Evolutionary conservation across 2,329 filamentous ascomycete genomes (phyloP), one percentile per base, ranked within the genome.

Genomic region (Aspergillus quadrilineatus): DNA sequence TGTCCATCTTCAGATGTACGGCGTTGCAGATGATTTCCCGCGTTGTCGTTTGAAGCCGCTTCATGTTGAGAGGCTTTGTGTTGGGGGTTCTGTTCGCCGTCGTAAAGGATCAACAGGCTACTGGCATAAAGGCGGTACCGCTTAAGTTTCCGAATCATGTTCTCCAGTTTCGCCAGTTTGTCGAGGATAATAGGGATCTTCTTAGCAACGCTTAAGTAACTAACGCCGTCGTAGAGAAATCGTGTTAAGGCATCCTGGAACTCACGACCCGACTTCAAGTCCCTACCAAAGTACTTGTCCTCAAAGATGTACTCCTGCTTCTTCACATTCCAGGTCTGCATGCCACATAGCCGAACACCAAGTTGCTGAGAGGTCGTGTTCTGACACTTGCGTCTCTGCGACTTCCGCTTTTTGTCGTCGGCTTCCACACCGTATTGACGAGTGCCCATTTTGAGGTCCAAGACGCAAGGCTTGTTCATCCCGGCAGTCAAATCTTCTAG

Each of bases 361-460:
- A 99, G 83, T 71, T 95, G 87, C 58, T 88, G 86, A 6, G 94
- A 97, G 0, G 94, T 99, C 0, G 94, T 99, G 61, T 85, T 88
- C 62, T 90, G 88, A 73, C 94, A 97, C 74, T 99, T 99, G 64
- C 90, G 87, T 56, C 90, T 86, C 73, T 99, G 94, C 0, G 94
- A 97, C 58, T 88, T 87, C 68, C 92, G 90, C 74, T 99, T 99
- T 79, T 96, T 96, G 43, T 91, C 86, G 52, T 84, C 87, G 2
- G 94, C 94, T 64, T 97, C 92, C 10, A 97, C 86, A 6, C 94
- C 94, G 71, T 97, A 97, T 70, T 99, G 94, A 2, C 94, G 87
- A 6, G 94, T 99, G 17, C 94, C 94, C 94, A 99, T 99, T 72
- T 99, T 99, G 60, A 99, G 80, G 70, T 99, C 94, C 73, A 99